phyloP scores from a whole-genome alignment of 139 green algal genomes.

The Micromonas commoda region DNA sequence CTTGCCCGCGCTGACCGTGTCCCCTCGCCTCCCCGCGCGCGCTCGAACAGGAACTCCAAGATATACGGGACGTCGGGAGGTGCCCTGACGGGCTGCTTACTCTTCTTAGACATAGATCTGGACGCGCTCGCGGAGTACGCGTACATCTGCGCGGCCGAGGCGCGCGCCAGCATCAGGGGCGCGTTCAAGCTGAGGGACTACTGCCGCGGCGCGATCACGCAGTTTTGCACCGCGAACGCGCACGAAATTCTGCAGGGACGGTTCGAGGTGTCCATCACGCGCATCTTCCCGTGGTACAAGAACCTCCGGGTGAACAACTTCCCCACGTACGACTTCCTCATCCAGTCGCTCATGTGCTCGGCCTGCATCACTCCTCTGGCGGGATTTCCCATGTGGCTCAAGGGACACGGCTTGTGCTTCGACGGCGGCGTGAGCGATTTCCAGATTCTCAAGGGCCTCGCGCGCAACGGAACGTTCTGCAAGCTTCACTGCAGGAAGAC shows the following conservation, averaged over 20 bases:
- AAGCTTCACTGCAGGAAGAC: conserved; percentile 27
- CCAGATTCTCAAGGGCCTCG: not conserved
- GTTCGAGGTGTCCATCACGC: conserved; percentile 21
- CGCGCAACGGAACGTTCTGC: conserved; percentile 20
- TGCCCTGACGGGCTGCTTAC: not conserved
- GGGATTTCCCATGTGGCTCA: conserved; percentile 29
- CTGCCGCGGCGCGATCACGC: conserved; percentile 14
- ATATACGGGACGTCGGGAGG: conserved; percentile 7
- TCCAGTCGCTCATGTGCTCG: conserved; percentile 31
- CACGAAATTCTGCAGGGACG: not conserved
- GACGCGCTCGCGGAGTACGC: conserved; percentile 26
- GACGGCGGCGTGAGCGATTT: conserved; percentile 29
- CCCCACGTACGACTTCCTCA: conserved; percentile 19
- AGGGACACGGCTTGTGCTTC: conserved; percentile 22
- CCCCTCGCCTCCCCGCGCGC: not conserved
- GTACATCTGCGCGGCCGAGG: conserved; percentile 17
- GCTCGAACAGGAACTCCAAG: not conserved
- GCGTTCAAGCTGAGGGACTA: conserved; percentile 15
- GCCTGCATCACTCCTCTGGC: conserved; percentile 27
- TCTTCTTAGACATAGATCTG: conserved; percentile 12
- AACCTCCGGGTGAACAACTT: conserved; percentile 18
- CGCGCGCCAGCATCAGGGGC: not conserved
- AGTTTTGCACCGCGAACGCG: conserved; percentile 5
- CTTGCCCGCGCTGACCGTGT: not conserved
- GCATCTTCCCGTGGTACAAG: conserved; percentile 4